Conservation (phyloP, 2,329 filamentous ascomycete species). For the Ophiostoma sp. region DNA sequence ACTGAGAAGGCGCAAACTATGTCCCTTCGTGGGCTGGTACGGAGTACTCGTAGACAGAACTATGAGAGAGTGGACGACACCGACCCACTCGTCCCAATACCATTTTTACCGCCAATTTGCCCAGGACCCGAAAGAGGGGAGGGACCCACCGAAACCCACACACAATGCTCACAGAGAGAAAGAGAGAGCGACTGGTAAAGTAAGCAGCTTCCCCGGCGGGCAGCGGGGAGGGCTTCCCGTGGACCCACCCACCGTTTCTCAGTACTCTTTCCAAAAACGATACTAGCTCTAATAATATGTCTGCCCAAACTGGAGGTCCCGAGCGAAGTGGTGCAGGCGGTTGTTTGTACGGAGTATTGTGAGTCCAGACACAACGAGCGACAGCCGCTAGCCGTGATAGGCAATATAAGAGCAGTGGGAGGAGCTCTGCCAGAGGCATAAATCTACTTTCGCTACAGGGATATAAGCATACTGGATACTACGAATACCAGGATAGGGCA, state of each 20-base stretch:
- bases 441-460: not conserved
- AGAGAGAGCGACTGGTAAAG: not conserved
- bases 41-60: too few species aligned
- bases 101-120: conserved; percentile 1
- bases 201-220: not conserved
- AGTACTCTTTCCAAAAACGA: not conserved
- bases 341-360: not conserved
- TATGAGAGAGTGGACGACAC: not conserved
- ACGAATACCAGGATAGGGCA: not conserved
- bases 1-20: too few species aligned
- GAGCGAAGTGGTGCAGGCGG: too few species aligned
- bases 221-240: not conserved
- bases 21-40: too few species aligned
- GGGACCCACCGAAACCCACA: not conserved
- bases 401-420: not conserved
- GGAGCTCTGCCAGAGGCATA: not conserved
- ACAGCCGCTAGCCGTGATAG: not conserved
- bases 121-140: not conserved
- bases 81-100: too few species aligned
- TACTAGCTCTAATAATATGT: not conserved
- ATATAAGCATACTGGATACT: not conserved
- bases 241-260: conserved; percentile 1
- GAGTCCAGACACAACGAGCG: not conserved
- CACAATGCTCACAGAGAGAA: not conserved
- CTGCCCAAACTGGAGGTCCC: not conserved